Conservation (phyloP, 192 early-diverging fungal genomes). For the Coemansia sp. region DNA sequence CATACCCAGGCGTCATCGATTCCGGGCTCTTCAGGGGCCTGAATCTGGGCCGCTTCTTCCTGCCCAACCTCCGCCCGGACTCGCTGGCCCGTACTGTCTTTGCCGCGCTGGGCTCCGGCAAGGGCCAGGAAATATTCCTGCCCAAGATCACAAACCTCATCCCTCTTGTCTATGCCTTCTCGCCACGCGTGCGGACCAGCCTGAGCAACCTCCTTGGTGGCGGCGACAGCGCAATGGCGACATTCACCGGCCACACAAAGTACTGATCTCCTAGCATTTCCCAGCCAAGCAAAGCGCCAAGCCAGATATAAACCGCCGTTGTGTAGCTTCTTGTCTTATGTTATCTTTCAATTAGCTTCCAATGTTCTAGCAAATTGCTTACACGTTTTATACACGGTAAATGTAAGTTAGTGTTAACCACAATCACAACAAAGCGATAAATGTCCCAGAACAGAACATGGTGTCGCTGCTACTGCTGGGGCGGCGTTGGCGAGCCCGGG, state of each 20-base stretch:
- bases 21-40: conserved; percentile 76
- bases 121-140: conserved; percentile 53
- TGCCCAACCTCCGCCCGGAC: conserved; percentile 60
- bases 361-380: too few relatives aligned
- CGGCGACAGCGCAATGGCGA: conserved; percentile 37
- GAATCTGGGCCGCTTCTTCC: conserved; percentile 61
- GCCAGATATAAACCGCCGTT: too few relatives aligned
- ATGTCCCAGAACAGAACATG: background rate
- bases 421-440: too few relatives aligned
- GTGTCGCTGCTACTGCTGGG: conserved; percentile 8
- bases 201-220: conserved; percentile 21
- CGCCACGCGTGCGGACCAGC: conserved; percentile 12
- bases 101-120: conserved; percentile 56
- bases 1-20: conserved; percentile 69
- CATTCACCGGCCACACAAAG: conserved; percentile 40
- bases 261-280: conserved; percentile 21
- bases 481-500: conserved; percentile 11
- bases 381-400: background rate
- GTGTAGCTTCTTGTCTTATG: background rate
- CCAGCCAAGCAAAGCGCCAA: too few relatives aligned
- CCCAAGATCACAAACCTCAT: conserved; percentile 26
- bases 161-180: conserved; percentile 18
- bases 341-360: too few relatives aligned
- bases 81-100: conserved; percentile 64
- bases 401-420: too few relatives aligned